Conservation (phyloP, 2,329 filamentous ascomycete species). For the Microascus cirrosus region DNA sequence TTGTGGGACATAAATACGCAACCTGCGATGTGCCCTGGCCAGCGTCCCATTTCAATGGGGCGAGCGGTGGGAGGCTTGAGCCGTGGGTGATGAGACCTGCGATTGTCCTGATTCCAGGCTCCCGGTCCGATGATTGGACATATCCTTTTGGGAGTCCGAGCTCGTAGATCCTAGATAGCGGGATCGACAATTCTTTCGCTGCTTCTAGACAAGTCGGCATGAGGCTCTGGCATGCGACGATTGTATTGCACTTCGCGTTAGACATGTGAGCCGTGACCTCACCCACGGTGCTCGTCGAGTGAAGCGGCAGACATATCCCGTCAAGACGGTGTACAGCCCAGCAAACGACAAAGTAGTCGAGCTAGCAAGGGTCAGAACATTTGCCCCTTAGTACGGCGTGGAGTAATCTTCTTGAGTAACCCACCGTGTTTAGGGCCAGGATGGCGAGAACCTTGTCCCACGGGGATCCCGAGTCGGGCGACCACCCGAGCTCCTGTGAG, state of each 20-base stretch:
- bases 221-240: background rate
- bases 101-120: background rate
- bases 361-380: background rate
- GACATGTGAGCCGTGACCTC: background rate
- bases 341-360: background rate
- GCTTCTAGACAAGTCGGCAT: background rate
- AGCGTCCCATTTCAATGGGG: background rate
- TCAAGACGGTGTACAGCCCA: background rate
- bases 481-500: slow-evolving; percentile 59
- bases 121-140: background rate
- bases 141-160: background rate
- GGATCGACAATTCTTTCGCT: background rate
- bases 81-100: background rate
- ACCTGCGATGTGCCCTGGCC: background rate
- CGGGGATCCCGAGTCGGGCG: slow-evolving; percentile 57
- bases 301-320: background rate
- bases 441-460: slow-evolving; percentile 73
- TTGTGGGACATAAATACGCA: background rate
- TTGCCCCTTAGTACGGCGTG: no score
- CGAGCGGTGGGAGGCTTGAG: background rate
- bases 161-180: background rate
- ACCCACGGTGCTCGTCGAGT: background rate
- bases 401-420: no score
- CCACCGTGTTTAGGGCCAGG: slow-evolving; percentile 68
- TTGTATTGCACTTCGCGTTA: background rate